phyloP scores from a whole-genome alignment of 352 stramenopile species.

The Pythium sp. region DNA sequence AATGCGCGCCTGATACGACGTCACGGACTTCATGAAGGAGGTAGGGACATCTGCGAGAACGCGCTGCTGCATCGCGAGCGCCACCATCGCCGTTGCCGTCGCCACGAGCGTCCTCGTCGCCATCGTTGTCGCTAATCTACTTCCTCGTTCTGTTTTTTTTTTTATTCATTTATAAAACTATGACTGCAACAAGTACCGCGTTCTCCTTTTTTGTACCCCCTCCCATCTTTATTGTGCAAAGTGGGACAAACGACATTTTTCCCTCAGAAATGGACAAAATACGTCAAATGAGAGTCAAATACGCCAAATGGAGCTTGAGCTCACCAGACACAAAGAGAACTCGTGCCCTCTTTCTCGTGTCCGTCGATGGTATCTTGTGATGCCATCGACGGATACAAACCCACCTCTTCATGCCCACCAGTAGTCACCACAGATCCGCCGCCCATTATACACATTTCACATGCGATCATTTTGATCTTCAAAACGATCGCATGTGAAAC shows the following conservation, averaged over 20 bases:
- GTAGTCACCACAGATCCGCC: not conserved
- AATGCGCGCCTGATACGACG: conserved; percentile 55
- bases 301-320: not conserved
- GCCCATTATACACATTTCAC: not conserved
- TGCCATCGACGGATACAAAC: too few species aligned
- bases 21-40: conserved; percentile 50
- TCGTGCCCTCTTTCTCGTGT: too few species aligned
- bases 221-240: not conserved
- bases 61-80: not conserved
- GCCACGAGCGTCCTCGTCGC: not conserved
- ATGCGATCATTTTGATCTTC: not conserved
- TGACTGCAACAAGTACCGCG: not conserved
- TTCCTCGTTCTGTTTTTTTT: not conserved
- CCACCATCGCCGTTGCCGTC: not conserved
- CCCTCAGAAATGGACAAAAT: not conserved
- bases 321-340: too few species aligned
- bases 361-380: too few species aligned
- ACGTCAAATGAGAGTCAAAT: not conserved
- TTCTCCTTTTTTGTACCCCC: not conserved
- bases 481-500: not conserved
- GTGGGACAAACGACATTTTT: too few species aligned
- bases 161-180: not conserved
- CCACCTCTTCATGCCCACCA: too few species aligned
- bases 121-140: not conserved
- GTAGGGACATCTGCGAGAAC: not conserved